phyloP scores from a whole-genome alignment of 2,329 filamentous ascomycete species.

The Pleomassaria siparia region DNA sequence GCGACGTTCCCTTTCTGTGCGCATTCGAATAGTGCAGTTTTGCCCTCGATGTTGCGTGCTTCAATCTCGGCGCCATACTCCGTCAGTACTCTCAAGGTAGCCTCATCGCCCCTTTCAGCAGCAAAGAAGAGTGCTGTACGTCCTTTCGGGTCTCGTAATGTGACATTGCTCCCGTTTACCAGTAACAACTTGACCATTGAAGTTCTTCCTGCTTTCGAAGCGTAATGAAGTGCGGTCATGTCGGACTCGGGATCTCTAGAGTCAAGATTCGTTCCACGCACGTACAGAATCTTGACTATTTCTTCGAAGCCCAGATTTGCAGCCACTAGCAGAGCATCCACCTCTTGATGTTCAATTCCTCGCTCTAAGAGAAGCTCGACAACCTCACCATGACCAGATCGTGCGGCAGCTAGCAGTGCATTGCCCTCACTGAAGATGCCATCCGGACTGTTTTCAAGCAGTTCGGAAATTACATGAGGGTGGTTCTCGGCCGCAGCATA shows the following conservation, averaged over 20 bases:
- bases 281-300: constrained; percentile 2
- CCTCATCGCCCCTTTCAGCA: constrained; percentile 3
- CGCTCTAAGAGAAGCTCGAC: constrained; percentile 1
- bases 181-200: constrained; percentile 3
- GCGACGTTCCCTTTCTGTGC: constrained; percentile 1
- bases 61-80: constrained; percentile 6
- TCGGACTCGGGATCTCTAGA: background rate
- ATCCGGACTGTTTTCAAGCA: background rate
- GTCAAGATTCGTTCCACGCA: background rate
- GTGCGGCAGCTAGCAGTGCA: background rate
- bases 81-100: background rate
- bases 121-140: constrained; percentile 2
- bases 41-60: constrained; percentile 3
- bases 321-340: background rate
- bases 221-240: constrained; percentile 4
- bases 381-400: background rate
- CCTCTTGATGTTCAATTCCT: constrained; percentile 2
- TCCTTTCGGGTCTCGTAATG: background rate
- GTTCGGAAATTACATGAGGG: background rate
- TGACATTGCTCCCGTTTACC: constrained; percentile 3
- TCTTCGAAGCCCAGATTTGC: constrained; percentile 3
- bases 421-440: constrained; percentile 2
- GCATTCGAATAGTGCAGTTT: constrained; percentile 2
- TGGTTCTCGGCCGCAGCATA: constrained; percentile 3
- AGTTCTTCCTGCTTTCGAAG: background rate